A percentile compares a stretch with the other conserved stretches of the same genome.
Evolutionary conservation across 2,329 filamentous ascomycete species (phyloP).

Genomic region (Exophiala aquamarina): DNA sequence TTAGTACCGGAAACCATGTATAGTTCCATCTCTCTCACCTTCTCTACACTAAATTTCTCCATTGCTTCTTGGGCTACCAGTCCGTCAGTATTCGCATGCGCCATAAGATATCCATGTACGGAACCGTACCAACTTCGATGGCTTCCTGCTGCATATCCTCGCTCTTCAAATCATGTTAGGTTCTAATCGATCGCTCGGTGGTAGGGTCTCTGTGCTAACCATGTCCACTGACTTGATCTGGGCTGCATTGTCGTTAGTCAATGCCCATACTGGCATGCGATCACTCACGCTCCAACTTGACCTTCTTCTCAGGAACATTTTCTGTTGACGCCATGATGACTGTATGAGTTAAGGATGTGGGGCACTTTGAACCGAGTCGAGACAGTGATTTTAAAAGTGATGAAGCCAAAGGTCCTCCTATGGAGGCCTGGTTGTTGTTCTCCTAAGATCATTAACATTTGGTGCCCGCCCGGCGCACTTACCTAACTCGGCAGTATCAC

Average conservation of each 20-base stretch:
- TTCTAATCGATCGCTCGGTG: conserved; percentile 13
- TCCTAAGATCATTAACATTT: neutral
- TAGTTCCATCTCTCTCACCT: conserved; percentile 47
- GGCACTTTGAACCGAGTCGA: no score
- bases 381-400: no score
- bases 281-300: conserved; percentile 1
- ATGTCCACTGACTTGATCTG: conserved; percentile 99
- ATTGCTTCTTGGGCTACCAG: conserved; percentile 66
- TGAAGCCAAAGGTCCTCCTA: no score
- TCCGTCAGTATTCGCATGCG: conserved; percentile 3
- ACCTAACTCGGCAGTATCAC: neutral
- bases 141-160: conserved; percentile 97
- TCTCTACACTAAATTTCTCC: conserved; percentile 70
- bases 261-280: neutral
- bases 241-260: conserved; percentile 54
- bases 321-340: neutral
- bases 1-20: conserved; percentile 4
- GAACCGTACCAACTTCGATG: conserved; percentile 82
- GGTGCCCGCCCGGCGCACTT: neutral
- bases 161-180: conserved; percentile 58
- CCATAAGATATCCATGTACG: neutral
- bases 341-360: neutral
- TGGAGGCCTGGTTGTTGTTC: no score
- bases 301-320: conserved; percentile 1
- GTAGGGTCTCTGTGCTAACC: conserved; percentile 53